Evolutionary conservation across 768 basidiomycete species (phyloP), one percentile per base, ranked within the genome.

Genomic region (Kwoniella botswanensis): DNA sequence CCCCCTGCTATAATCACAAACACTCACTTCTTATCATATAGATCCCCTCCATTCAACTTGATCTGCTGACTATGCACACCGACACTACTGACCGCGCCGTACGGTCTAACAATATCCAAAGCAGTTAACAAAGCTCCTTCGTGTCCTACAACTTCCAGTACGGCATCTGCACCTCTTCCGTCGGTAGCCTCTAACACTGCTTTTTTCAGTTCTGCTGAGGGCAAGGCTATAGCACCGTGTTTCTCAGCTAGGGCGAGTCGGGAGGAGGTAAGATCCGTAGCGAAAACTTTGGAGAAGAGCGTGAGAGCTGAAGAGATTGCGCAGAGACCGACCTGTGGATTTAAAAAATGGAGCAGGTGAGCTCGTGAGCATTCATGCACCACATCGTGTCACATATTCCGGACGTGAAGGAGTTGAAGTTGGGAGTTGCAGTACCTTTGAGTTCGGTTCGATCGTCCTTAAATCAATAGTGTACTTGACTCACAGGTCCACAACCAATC

Each of bases 401-500:
- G 35, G 35, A 35, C 6, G 35, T 35, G 6, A 35, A 35, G 35
- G 35, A 35, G 35, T 35, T 35, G 6, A 35, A 35, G 35, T 35
- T 35, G 35, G 35, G 35, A 35, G 35, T 35, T 35, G 35, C 35
- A 35, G 5, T 35, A 6, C 35, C 7, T 35, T 35, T 35, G 35
- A 35, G 35, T 35, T 35, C 35, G 35, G 35, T 35, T 35, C 35
- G 35, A 35, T 6, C 35, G 35, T 35, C 35, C 35, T 5, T 35
- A 6, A 35, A 35, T 35, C 6, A 53, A 24, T 50, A 73, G 56
- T 21, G 35, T 6, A 64, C 29, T 60, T 3, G 13, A 67, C 76
- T 72, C 29, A 85, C 84, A 6, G 84, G 84, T 55, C 83, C 83
- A 73, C 81, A 84, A 4, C 84, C 84, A 43, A 85, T 75, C 15